Base-by-base conservation (phyloP, 192 early-diverging fungal genomes). In the Backusella mclennaniae region DNA sequence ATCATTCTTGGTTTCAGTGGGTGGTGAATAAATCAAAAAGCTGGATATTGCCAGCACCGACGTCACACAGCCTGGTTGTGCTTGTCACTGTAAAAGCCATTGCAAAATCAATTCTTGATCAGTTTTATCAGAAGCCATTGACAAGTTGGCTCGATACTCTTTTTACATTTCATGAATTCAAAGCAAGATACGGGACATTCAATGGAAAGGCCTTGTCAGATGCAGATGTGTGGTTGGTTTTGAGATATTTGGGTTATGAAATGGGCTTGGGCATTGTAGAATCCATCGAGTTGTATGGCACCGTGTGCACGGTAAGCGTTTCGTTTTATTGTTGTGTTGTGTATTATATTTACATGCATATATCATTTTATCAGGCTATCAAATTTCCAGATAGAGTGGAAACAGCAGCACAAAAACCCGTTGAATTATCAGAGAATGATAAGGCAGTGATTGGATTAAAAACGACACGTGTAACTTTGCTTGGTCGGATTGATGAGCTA, bases 401-500 rank as follows among this genome's bases (percentile, higher is more conserved):
- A 35, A 69, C 67, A 14, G 15, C 35, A 31, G 19, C n/a, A 19
- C 70, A 42, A 17, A 35, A 39, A 1, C 11, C 21, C 6, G 76
- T 67, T 46, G 79, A 85, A 52, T 85, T 93, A 35, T 86, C 89
- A 8, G 73, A 78, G 19, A 79, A 83, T 3, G 92, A 93, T 73
- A 80, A 85, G 36, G 90, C 89, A 3, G 85, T 93, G 29, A 74
- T 91, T 23, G 81, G 77, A 35, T 80, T 93, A 6, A 87, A 85
- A 53, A 79, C 80, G 39, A 90, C 91, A 0, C 80, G 80, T 29
- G 52, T 76, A n/a, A 77, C 81, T 29, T 82, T 93, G 1, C 80
- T 85, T 38, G 56, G 49, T 14, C 92, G 92, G 77, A 81, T 93
- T 33, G 76, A 85, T 56, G 80, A 89, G n/a, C 70, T 93, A n/a